A percentile compares a stretch with the other conserved stretches of the same genome.
phyloP scores from a whole-genome alignment of 768 basidiomycete species.

The Boletus tylopilopsis region DNA sequence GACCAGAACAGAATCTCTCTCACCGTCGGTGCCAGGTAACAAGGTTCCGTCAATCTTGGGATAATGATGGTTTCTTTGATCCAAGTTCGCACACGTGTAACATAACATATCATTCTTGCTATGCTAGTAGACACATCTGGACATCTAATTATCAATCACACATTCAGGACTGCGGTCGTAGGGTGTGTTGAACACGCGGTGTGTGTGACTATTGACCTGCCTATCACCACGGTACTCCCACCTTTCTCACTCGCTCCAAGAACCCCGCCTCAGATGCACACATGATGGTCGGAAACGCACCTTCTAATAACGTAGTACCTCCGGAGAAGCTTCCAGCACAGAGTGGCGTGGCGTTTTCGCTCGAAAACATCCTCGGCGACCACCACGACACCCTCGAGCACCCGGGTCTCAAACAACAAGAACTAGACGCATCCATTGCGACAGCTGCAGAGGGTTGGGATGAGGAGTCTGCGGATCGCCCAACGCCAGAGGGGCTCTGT shows the following conservation, averaged over 20 bases:
- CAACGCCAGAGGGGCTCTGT: constrained; percentile 62
- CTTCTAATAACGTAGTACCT: constrained; percentile 11
- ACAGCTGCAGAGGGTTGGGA: constrained; percentile 57
- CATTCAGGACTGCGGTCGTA: no score
- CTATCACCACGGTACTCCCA: constrained; percentile 11
- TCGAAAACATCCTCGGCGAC: constrained; percentile 66
- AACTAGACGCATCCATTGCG: constrained; percentile 32
- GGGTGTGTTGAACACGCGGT: constrained; percentile 23
- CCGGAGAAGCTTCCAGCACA: constrained; percentile 3
- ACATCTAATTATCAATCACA: no score
- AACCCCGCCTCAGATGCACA: constrained; percentile 7
- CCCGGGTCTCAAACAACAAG: constrained; percentile 34
- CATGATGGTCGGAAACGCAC: constrained; percentile 21
- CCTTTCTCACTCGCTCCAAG: background rate
- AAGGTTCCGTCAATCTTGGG: background rate
- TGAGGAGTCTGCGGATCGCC: constrained; percentile 49
- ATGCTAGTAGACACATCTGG: no score
- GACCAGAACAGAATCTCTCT: constrained; percentile 38
- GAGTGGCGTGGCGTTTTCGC: constrained; percentile 41
- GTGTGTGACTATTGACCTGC: constrained; percentile 19
- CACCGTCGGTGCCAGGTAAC: constrained; percentile 28
- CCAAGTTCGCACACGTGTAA: constrained; percentile 12
- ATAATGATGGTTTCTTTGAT: background rate
- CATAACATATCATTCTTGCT: constrained; percentile 6
- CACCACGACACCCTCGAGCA: constrained; percentile 63